Percentiles rank a stretch among this genome's conserved stretches.
Conservation (phyloP, 192 early-diverging fungal genomes). For the Mortierella hygrophila region DNA sequence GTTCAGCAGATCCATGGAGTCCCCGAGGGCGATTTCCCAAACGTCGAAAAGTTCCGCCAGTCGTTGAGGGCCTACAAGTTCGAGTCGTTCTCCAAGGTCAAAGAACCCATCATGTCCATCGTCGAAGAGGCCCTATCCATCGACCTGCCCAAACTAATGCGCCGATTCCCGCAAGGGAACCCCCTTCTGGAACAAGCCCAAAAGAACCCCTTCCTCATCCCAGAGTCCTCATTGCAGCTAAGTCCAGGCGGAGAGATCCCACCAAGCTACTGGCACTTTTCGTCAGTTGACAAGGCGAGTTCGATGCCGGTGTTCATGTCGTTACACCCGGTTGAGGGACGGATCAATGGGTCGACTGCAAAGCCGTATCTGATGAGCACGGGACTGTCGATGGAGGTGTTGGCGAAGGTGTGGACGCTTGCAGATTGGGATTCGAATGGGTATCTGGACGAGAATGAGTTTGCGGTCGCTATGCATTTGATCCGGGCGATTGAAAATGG, state of each 20-base stretch:
- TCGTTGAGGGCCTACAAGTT: constrained; percentile 82
- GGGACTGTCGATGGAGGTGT: constrained; percentile 71
- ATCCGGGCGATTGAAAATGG: constrained; percentile 60
- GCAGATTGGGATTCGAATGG: constrained; percentile 86
- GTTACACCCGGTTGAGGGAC: constrained; percentile 69
- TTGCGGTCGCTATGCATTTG: constrained; percentile 86
- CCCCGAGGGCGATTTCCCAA: constrained; percentile 88
- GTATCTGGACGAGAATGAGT: constrained; percentile 88
- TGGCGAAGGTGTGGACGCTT: constrained; percentile 81
- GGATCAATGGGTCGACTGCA: constrained; percentile 63
- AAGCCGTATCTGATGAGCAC: constrained; percentile 74
- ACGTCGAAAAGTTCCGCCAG: constrained; percentile 76
- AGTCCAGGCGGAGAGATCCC: constrained; percentile 42
- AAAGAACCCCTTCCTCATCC: constrained; percentile 65
- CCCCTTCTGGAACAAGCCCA: constrained; percentile 74
- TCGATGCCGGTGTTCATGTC: constrained; percentile 63
- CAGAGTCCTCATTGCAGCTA: neutral
- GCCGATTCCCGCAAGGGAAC: constrained; percentile 79
- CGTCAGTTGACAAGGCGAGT: constrained; percentile 62
- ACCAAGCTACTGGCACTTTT: constrained; percentile 67
- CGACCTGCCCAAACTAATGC: constrained; percentile 85
- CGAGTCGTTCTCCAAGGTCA: constrained; percentile 84
- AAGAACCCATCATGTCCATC: constrained; percentile 70
- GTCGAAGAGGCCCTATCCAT: constrained; percentile 81
- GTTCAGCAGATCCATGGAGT: constrained; percentile 79